These are phyloP conservation scores for Liriodendron chinense DNA, from an alignment of 164 flowering plant genomes.

Conservation along the genomic window DNA sequence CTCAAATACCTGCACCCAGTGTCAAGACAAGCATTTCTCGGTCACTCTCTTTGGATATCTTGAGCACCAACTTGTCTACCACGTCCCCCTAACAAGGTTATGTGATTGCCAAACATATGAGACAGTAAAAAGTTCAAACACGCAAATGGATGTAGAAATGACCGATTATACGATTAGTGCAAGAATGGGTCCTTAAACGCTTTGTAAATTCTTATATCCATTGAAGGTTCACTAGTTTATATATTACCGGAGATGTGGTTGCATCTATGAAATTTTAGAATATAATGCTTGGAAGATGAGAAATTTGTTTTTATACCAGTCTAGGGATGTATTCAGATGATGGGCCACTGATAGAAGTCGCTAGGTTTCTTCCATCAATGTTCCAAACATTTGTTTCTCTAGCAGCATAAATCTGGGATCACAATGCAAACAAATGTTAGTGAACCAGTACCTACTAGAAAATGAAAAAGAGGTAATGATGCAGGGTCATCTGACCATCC, in stretches of 20 bases:
- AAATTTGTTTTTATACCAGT: slow-evolving; percentile 24
- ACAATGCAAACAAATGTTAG: slow-evolving; percentile 5
- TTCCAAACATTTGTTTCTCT: slow-evolving; percentile 39
- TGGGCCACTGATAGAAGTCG: slow-evolving; percentile 28
- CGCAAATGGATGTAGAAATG: background rate
- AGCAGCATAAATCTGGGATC: slow-evolving; percentile 37
- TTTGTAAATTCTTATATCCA: too few species aligned
- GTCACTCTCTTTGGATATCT: slow-evolving; percentile 28
- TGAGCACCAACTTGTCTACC: slow-evolving; percentile 27
- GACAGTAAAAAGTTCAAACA: background rate
- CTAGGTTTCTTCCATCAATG: slow-evolving; percentile 37
- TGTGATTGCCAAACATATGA: background rate
- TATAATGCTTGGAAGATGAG: slow-evolving; percentile 3
- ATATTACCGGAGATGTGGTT: background rate
- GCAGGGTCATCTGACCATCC: background rate
- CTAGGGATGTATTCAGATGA: slow-evolving; percentile 37
- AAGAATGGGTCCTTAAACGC: background rate
- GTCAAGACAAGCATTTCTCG: slow-evolving; percentile 35
- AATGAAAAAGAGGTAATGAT: background rate
- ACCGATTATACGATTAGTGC: background rate
- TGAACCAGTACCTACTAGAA: background rate
- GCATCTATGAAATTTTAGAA: background rate
- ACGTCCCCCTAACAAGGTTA: slow-evolving; percentile 30
- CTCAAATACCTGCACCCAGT: slow-evolving; percentile 47
- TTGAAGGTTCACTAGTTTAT: background rate